Conservation (phyloP, 768 basidiomycete genomes). For the Floccularia luteovirens region DNA sequence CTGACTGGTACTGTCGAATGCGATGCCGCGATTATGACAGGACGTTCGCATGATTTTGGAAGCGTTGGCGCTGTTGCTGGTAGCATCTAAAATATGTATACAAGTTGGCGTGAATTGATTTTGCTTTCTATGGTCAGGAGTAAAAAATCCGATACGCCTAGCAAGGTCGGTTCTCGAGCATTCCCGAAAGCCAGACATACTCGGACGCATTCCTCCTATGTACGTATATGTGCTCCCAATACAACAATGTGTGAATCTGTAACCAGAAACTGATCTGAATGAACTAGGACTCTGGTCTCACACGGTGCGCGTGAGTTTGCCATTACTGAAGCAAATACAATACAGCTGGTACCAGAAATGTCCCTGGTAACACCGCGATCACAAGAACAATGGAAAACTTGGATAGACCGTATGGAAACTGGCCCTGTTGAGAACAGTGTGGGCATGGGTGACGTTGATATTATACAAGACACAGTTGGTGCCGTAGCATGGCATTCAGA, state of each 20-base stretch:
- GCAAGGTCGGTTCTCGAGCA: conserved; percentile 53
- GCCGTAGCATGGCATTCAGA: conserved; percentile 50
- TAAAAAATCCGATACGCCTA: conserved; percentile 62
- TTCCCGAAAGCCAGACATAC: conserved; percentile 31
- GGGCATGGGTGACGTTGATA: conserved; percentile 24
- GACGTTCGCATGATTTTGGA: conserved; percentile 39
- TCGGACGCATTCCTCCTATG: conserved; percentile 70
- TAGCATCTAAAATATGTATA: conserved; percentile 13
- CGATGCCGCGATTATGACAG: conserved; percentile 70
- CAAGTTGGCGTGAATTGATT: not conserved
- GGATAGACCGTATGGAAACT: conserved; percentile 40
- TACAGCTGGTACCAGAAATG: conserved; percentile 31
- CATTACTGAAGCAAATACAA: conserved; percentile 8
- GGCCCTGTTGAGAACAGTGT: conserved; percentile 2
- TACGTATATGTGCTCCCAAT: too few species aligned
- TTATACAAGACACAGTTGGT: conserved; percentile 85
- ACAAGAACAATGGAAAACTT: conserved; percentile 46
- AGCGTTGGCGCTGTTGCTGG: conserved; percentile 71
- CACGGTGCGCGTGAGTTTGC: conserved; percentile 58
- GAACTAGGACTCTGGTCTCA: conserved; percentile 48
- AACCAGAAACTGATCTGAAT: not conserved
- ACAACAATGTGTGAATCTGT: not conserved
- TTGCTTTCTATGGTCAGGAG: conserved; percentile 28
- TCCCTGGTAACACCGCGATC: conserved; percentile 45
- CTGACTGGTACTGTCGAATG: conserved; percentile 73